Percentiles rank a stretch among this genome's conserved stretches.
These are phyloP conservation scores for Lasiodiplodia sp. DNA, from an alignment of 2,329 filamentous ascomycete species.

Conservation along the genomic window DNA sequence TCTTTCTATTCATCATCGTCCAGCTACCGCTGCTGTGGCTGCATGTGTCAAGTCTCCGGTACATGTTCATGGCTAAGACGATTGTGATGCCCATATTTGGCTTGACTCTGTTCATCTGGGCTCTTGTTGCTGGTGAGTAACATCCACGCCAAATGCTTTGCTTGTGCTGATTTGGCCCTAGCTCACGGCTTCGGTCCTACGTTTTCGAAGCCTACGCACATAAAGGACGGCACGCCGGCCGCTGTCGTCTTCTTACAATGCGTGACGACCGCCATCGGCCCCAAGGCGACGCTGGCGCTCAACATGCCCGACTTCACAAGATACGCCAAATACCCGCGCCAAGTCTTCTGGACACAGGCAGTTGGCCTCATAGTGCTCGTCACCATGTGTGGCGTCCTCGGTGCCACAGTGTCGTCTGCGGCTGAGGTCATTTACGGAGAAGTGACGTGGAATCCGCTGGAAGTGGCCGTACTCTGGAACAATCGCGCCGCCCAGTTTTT, in stretches of 20 bases:
- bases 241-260: conserved; percentile 34
- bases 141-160: neutral
- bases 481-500: conserved; percentile 28
- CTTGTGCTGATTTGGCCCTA: neutral
- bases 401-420: conserved; percentile 21
- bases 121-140: conserved; percentile 19
- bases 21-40: conserved; percentile 39
- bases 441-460: conserved; percentile 36
- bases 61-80: conserved; percentile 27
- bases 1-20: conserved; percentile 36
- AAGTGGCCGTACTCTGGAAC: conserved; percentile 34
- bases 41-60: conserved; percentile 21
- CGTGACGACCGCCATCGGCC: conserved; percentile 35
- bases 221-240: conserved; percentile 31
- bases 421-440: conserved; percentile 33
- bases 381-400: conserved; percentile 26
- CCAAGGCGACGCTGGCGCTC: conserved; percentile 28
- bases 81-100: conserved; percentile 25
- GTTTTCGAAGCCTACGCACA: conserved; percentile 36
- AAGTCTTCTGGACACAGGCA: conserved; percentile 27
- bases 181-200: conserved; percentile 37
- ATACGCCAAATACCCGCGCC: conserved; percentile 24
- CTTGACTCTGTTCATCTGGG: conserved; percentile 27
- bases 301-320: conserved; percentile 32
- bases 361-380: conserved; percentile 22